phyloP scores from a whole-genome alignment of 768 basidiomycete genomes.

The Tricholomella constricta region DNA sequence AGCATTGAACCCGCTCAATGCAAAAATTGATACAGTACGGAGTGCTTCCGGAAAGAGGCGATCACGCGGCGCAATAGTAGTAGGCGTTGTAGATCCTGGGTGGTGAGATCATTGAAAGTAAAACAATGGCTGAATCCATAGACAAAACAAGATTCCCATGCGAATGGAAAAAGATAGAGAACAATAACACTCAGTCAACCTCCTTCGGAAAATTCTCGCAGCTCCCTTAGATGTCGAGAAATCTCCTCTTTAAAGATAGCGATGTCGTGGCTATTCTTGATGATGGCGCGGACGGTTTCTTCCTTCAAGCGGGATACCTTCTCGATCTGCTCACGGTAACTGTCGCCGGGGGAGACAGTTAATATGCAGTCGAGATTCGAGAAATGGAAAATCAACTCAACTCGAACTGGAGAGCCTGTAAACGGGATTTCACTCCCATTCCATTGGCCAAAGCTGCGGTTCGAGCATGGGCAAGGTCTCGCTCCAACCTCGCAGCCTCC shows the following conservation, averaged over 20 bases:
- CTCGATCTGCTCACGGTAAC: slow-evolving; percentile 79
- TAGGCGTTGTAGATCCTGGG: background rate
- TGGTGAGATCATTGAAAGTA: background rate
- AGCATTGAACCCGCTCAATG: background rate
- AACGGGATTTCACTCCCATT: slow-evolving; percentile 77
- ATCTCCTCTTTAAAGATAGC: slow-evolving; percentile 81
- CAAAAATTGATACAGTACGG: too few relatives aligned
- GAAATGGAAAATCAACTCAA: slow-evolving; percentile 35
- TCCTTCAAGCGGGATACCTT: slow-evolving; percentile 75
- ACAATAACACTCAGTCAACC: slow-evolving; percentile 1
- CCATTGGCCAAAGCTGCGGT: slow-evolving; percentile 78
- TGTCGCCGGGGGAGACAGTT: slow-evolving; percentile 28
- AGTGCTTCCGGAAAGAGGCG: too few relatives aligned
- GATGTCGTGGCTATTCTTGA: slow-evolving; percentile 84
- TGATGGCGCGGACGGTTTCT: slow-evolving; percentile 77
- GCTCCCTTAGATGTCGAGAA: slow-evolving; percentile 65
- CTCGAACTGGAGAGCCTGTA: slow-evolving; percentile 80
- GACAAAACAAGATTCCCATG: background rate
- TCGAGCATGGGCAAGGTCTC: slow-evolving; percentile 72
- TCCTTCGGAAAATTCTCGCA: slow-evolving; percentile 64
- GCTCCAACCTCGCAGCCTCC: slow-evolving; percentile 68
- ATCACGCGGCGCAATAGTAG: too few relatives aligned
- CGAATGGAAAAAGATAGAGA: background rate
- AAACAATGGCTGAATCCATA: slow-evolving; percentile 6
- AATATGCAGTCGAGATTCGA: background rate